Base-by-base conservation (phyloP, 441 rosid genomes). In the Syzygium syzygioides region DNA sequence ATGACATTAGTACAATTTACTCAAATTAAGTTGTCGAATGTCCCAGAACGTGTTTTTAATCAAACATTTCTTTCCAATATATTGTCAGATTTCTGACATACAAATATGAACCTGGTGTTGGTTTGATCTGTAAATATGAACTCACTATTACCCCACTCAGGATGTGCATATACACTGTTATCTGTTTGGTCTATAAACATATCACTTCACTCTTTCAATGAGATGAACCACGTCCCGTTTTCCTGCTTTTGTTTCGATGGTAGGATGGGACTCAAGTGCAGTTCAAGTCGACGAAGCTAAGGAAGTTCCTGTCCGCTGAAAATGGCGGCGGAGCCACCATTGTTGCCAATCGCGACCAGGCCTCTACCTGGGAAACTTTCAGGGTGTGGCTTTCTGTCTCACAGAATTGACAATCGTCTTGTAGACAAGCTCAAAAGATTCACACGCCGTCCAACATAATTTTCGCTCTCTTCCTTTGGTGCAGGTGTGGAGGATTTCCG, bases 401-500 rank as follows among this genome's bases (percentile, higher is more conserved):
- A 20, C 83, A 1, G 41, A 71, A 23, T 71, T 2, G 52, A 37
- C 83, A 37, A 37, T 71, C 28, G 1, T 71, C 83, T 20, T 12
- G 66, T 37, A 71, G 52, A 37, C n/a, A 37, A 37, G 83, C 52
- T 37, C 52, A 71, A 11, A 71, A 71, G 50, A 71, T 20, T 71
- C 15, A 37, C 28, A 37, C 14, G 83, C 28, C 9, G 45, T 71
- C 17, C 83, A 37, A 37, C 18, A 45, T 53, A 37, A 25, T 18
- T 26, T 34, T 56, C 4, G 6, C 71, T 84, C 45, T 56, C 60
- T 25, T 23, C 84, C 28, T 28, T 19, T 52, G 56, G 45, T 14
- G 55, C 88, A 93, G 93, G 18, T 92, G 86, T 92, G 94, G 94
- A 93, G 93, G 86, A 86, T 92, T 84, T 89, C 91, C 19, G 90